Conservation (phyloP, 176 grass and related monocot species). For the Leersia perrieri region DNA sequence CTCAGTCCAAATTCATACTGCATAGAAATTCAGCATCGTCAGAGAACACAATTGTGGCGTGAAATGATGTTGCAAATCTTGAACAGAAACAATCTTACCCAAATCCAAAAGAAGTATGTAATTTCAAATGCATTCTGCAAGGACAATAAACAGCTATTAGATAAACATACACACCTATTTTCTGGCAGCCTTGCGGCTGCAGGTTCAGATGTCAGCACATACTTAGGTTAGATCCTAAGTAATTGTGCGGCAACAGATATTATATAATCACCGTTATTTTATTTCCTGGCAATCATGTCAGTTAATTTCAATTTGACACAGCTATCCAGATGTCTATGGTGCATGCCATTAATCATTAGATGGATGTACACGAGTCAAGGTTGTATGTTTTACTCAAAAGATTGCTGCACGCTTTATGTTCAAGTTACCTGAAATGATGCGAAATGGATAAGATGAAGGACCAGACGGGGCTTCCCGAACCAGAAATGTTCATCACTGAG, state of each 20-base stretch:
- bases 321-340: background rate
- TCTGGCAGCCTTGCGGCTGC: background rate
- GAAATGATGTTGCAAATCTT: background rate
- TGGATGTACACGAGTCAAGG: background rate
- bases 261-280: background rate
- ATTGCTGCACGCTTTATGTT: background rate
- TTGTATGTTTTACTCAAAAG: background rate
- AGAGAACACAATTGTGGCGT: slow-evolving; percentile 10
- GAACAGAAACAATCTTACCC: slow-evolving; percentile 47
- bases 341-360: background rate
- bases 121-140: slow-evolving; percentile 90
- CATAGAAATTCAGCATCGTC: slow-evolving; percentile 14
- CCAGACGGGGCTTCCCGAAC: slow-evolving; percentile 67
- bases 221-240: background rate
- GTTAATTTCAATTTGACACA: background rate
- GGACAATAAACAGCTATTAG: slow-evolving; percentile 17
- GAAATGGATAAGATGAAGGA: slow-evolving; percentile 85
- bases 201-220: background rate
- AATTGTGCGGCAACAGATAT: background rate
- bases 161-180: background rate
- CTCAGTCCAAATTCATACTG: slow-evolving; percentile 71
- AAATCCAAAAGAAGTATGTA: slow-evolving; percentile 84
- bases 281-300: background rate
- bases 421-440: slow-evolving; percentile 65
- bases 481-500: slow-evolving; percentile 83